Conservation (phyloP, 768 basidiomycete genomes). For the Amanita molliuscula region DNA sequence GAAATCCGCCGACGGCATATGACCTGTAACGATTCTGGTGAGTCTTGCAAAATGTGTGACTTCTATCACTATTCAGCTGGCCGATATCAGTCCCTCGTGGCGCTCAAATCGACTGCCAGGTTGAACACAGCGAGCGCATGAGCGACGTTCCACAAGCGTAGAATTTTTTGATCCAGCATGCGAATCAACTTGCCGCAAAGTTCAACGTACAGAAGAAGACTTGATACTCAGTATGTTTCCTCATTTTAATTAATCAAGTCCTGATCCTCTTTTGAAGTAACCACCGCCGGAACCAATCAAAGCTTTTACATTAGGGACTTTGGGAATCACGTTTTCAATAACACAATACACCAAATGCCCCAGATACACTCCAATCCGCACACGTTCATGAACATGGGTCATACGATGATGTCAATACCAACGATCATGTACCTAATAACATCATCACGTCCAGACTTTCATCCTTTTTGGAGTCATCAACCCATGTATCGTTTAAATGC, state of each 20-base stretch:
- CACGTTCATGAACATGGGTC: conserved; percentile 8
- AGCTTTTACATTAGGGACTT: conserved; percentile 29
- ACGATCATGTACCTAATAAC: conserved; percentile 34
- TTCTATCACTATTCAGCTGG: conserved; percentile 23
- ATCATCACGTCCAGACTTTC: conserved; percentile 18
- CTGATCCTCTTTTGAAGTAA: conserved; percentile 18
- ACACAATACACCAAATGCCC: conserved; percentile 8
- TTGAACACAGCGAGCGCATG: conserved; percentile 21
- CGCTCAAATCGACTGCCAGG: conserved; percentile 25
- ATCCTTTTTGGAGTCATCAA: conserved; percentile 27
- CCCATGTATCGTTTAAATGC: conserved; percentile 8
- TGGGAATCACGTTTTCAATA: conserved; percentile 2
- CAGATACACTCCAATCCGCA: conserved; percentile 8
- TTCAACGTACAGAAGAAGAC: conserved; percentile 28
- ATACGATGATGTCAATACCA: conserved; percentile 15
- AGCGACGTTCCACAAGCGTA: conserved; percentile 24
- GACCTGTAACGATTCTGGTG: too few relatives aligned
- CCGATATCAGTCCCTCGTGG: conserved; percentile 28
- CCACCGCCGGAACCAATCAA: conserved; percentile 27
- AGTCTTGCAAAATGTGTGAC: too few relatives aligned
- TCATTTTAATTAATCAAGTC: neutral
- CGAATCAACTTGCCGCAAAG: conserved; percentile 18
- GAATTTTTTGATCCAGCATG: conserved; percentile 24
- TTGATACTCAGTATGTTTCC: conserved; percentile 28
- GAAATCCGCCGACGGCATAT: too few relatives aligned